phyloP scores from a whole-genome alignment of 331 rosid species.

The Quercus lobata region DNA sequence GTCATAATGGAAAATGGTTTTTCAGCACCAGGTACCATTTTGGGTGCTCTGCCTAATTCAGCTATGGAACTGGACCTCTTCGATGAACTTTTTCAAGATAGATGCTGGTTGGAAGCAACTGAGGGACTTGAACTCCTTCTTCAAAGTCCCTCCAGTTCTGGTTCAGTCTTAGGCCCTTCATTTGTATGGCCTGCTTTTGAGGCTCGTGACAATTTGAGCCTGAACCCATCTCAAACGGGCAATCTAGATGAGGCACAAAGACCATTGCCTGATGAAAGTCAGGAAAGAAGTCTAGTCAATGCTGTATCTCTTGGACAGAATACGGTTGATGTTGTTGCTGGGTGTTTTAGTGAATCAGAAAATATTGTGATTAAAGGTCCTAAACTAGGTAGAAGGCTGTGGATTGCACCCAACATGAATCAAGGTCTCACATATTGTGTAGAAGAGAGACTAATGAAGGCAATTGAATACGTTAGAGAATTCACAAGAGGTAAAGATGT shows the following conservation, averaged over 20 bases:
- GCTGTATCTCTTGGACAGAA: slow-evolving; percentile 13
- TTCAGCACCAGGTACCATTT: slow-evolving; percentile 49
- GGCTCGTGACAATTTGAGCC: slow-evolving; percentile 7
- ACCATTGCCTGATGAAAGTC: slow-evolving; percentile 12
- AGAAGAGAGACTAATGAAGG: slow-evolving; percentile 56
- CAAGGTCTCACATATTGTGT: slow-evolving; percentile 43
- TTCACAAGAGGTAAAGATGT: slow-evolving; percentile 58
- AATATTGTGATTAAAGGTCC: slow-evolving; percentile 28
- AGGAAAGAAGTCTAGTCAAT: slow-evolving; percentile 10
- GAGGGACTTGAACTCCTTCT: slow-evolving; percentile 58
- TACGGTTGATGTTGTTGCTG: slow-evolving; percentile 25
- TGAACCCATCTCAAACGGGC: slow-evolving; percentile 20
- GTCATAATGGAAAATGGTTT: slow-evolving; percentile 61
- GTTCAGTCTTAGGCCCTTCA: slow-evolving; percentile 52
- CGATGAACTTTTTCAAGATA: slow-evolving; percentile 73
- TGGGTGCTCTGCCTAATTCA: slow-evolving; percentile 46
- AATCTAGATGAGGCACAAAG: slow-evolving; percentile 31
- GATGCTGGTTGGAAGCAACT: slow-evolving; percentile 82
- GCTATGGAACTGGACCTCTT: slow-evolving; percentile 77
- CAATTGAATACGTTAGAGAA: slow-evolving; percentile 54
- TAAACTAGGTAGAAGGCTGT: slow-evolving; percentile 45
- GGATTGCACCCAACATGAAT: slow-evolving; percentile 50
- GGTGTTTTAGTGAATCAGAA: slow-evolving; percentile 26
- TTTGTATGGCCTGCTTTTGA: slow-evolving; percentile 57
- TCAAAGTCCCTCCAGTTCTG: slow-evolving; percentile 47